phyloP scores from a whole-genome alignment of 1,284 basidiomycete genomes.

The Naganishia albida region DNA sequence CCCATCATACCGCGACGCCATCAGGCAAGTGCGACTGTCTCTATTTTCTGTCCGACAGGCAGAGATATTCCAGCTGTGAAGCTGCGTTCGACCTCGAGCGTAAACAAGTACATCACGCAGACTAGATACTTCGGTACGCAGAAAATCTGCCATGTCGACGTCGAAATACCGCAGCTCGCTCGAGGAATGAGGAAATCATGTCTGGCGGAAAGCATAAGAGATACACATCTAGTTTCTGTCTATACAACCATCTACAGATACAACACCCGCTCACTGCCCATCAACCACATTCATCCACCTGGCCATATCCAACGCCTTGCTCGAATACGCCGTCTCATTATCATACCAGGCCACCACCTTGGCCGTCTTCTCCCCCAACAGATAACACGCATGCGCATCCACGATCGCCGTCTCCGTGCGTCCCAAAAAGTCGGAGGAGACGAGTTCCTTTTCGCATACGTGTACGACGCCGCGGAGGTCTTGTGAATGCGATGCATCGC shows the following conservation, averaged over 20 bases:
- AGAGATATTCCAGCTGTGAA: too few relatives aligned
- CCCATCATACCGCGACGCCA: too few relatives aligned
- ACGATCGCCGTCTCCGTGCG: conserved; percentile 47
- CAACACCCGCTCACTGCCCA: not conserved
- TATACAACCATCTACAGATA: not conserved
- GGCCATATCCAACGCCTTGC: conserved; percentile 27
- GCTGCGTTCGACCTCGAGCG: too few relatives aligned
- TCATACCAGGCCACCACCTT: conserved; percentile 55
- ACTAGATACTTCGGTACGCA: too few relatives aligned
- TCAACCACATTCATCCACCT: conserved; percentile 18
- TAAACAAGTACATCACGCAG: too few relatives aligned
- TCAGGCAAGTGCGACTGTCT: too few relatives aligned
- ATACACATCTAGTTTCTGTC: not conserved
- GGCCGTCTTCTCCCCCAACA: conserved; percentile 48
- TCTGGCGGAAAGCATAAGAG: not conserved
- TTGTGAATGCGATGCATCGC: conserved; percentile 29
- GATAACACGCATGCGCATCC: conserved; percentile 50
- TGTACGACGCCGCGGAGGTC: conserved; percentile 46
- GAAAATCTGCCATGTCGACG: too few relatives aligned
- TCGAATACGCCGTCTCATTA: conserved; percentile 50
- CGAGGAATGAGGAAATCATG: not conserved
- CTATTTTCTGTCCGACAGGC: too few relatives aligned
- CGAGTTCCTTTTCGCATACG: conserved; percentile 54
- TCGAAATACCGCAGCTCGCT: not conserved
- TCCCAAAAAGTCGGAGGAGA: conserved; percentile 53